Conservation (phyloP, 2,329 filamentous ascomycete species). For the Fusarium nematophilum region DNA sequence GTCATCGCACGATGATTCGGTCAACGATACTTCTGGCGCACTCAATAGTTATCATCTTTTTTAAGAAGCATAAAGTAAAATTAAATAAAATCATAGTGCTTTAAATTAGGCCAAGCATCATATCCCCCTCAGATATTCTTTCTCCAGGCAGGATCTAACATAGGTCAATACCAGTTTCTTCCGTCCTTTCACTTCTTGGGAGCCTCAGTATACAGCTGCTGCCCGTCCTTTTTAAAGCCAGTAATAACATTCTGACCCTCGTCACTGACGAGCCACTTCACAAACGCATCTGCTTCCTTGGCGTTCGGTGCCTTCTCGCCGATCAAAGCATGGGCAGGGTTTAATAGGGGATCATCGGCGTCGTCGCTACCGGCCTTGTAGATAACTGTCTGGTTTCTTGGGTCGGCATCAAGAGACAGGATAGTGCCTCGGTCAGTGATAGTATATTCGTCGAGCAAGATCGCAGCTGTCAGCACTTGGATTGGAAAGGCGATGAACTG, state of each 20-base stretch:
- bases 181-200: no score
- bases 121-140: no score
- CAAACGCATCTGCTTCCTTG: slow-evolving; percentile 22
- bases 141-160: no score
- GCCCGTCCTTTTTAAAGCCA: slow-evolving; percentile 26
- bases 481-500: slow-evolving; percentile 58
- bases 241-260: slow-evolving; percentile 28
- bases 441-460: slow-evolving; percentile 57
- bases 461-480: slow-evolving; percentile 56
- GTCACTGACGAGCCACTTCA: slow-evolving; percentile 32
- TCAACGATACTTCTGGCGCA: no score
- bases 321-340: slow-evolving; percentile 49
- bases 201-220: slow-evolving; percentile 27
- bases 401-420: slow-evolving; percentile 49
- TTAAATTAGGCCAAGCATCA: no score
- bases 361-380: slow-evolving; percentile 41
- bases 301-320: slow-evolving; percentile 19
- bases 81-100: no score
- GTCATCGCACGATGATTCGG: no score
- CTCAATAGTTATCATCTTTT: no score
- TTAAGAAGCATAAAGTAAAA: no score
- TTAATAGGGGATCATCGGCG: slow-evolving; percentile 51
- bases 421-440: slow-evolving; percentile 60
- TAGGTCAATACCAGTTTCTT: no score
- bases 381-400: slow-evolving; percentile 50